phyloP scores from a whole-genome alignment of 352 stramenopile genomes.

The Pythium oligandrum region DNA sequence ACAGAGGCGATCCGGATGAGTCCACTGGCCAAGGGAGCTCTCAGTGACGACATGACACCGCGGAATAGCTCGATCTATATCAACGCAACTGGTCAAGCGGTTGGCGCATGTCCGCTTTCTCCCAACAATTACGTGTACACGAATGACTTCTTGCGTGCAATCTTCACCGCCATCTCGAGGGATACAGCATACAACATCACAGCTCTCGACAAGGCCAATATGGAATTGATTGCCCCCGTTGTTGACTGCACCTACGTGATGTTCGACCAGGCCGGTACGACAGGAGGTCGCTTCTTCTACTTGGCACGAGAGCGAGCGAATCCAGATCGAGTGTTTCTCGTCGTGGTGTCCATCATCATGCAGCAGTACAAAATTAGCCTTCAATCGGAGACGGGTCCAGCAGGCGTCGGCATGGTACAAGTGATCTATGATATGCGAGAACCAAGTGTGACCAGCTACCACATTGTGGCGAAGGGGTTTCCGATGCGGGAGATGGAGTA shows the following conservation, averaged over 20 bases:
- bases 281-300: not conserved
- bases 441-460: conserved; percentile 4
- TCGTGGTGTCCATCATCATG: not conserved
- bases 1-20: conserved; percentile 1
- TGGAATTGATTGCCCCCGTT: conserved; percentile 9
- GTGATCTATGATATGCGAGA: not conserved
- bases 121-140: conserved; percentile 1
- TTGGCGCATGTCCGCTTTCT: not conserved
- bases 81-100: not conserved
- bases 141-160: not conserved
- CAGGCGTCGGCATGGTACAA: not conserved
- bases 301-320: not conserved
- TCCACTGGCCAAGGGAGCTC: not conserved
- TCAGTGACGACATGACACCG: not conserved
- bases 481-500: conserved; percentile 9
- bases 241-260: not conserved
- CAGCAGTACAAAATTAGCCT: not conserved
- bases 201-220: not conserved
- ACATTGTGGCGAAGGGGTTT: conserved; percentile 10
- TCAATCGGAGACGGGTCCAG: not conserved
- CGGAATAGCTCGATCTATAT: conserved; percentile 8
- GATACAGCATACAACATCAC: conserved; percentile 1
- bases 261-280: not conserved
- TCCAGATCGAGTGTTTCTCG: conserved; percentile 1
- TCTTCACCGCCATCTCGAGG: not conserved